phyloP scores from a whole-genome alignment of 169 alveolate genomes.

The Babesia divergens region DNA sequence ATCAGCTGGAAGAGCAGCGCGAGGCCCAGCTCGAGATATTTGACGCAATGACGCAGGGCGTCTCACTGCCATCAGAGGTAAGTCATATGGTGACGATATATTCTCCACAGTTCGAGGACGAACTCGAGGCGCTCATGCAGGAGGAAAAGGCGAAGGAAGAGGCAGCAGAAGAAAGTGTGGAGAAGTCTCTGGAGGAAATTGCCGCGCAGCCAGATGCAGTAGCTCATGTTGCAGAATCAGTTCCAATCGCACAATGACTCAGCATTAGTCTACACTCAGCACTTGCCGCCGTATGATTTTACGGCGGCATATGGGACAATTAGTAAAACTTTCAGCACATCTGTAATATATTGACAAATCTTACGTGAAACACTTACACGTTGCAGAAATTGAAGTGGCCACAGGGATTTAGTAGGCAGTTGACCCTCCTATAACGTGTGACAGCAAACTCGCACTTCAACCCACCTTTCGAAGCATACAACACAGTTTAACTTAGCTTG shows the following conservation, averaged over 20 bases:
- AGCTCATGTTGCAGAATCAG: neutral
- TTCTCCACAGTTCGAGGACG: constrained; percentile 64
- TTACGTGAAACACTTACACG: constrained; percentile 17
- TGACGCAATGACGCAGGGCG: constrained; percentile 65
- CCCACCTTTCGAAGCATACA: constrained; percentile 55
- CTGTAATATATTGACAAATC: neutral
- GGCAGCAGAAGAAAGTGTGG: neutral
- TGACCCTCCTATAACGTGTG: constrained; percentile 16
- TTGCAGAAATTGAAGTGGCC: constrained; percentile 56
- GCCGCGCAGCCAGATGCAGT: constrained; percentile 19
- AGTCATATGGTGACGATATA: neutral
- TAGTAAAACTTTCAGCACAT: constrained; percentile 37
- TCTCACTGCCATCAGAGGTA: constrained; percentile 38
- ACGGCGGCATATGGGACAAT: constrained; percentile 56
- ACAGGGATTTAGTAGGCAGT: constrained; percentile 59
- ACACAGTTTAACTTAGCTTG: constrained; percentile 50
- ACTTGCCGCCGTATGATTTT: constrained; percentile 9
- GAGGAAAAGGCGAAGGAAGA: constrained; percentile 11
- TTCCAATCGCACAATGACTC: constrained; percentile 23
- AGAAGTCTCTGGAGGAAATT: neutral
- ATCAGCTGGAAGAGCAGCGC: constrained; percentile 70
- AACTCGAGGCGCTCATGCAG: constrained; percentile 43
- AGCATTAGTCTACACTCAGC: constrained; percentile 18
- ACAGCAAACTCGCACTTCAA: neutral
- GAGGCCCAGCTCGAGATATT: constrained; percentile 71